phyloP scores from a whole-genome alignment of 768 basidiomycete species.

The Saitozyma sp. region DNA sequence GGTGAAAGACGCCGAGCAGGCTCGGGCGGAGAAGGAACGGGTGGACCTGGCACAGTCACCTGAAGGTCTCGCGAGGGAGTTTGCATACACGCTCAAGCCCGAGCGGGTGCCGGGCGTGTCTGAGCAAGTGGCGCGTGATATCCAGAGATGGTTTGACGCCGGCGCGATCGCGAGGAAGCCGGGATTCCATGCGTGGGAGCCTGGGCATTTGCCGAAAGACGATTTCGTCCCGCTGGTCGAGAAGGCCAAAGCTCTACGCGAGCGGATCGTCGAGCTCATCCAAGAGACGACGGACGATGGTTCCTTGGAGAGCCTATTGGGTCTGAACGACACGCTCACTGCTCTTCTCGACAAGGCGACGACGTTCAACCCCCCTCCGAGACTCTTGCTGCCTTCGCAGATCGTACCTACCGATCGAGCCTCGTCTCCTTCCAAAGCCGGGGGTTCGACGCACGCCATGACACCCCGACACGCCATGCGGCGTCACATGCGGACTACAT shows the following conservation, averaged over 20 bases:
- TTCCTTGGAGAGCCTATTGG: constrained; percentile 66
- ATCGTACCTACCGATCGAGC: constrained; percentile 21
- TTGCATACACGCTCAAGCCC: constrained; percentile 50
- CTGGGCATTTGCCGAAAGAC: constrained; percentile 36
- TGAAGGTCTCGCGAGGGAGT: constrained; percentile 45
- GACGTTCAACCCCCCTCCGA: constrained; percentile 31
- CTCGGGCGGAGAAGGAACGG: constrained; percentile 43
- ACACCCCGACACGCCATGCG: constrained; percentile 18
- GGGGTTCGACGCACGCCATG: constrained; percentile 8
- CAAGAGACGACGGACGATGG: constrained; percentile 48
- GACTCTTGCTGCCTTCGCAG: constrained; percentile 41
- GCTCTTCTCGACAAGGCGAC: constrained; percentile 59
- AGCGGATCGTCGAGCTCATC: constrained; percentile 59
- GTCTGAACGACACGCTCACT: constrained; percentile 70
- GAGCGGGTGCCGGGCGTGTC: constrained; percentile 36
- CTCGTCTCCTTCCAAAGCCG: background rate
- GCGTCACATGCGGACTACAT: constrained; percentile 62
- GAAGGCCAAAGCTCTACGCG: constrained; percentile 56
- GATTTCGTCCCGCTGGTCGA: constrained; percentile 42
- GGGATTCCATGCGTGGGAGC: constrained; percentile 31
- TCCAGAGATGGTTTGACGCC: constrained; percentile 38
- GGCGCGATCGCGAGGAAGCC: constrained; percentile 4
- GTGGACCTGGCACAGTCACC: constrained; percentile 38
- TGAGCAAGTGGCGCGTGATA: constrained; percentile 32
- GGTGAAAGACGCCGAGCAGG: constrained; percentile 52